Conservation (phyloP, 2,329 filamentous ascomycete genomes). For the Cladosporium sp. region DNA sequence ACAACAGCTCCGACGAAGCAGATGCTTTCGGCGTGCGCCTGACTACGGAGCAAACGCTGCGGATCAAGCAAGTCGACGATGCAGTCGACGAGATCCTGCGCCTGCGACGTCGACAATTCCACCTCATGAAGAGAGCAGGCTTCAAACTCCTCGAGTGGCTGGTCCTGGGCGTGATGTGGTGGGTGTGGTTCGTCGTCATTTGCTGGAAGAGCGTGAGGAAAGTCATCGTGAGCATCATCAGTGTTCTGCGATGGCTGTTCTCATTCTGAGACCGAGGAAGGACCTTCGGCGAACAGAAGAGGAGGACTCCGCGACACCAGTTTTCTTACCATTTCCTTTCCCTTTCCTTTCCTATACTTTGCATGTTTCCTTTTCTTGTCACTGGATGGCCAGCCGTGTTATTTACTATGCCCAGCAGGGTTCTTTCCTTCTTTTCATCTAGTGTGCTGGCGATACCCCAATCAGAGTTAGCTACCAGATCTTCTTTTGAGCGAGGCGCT, state of each 20-base stretch:
- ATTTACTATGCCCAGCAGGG: background rate
- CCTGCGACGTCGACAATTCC: constrained; percentile 70
- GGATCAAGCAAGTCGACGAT: constrained; percentile 78
- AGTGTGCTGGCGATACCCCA: background rate
- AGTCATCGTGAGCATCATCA: background rate
- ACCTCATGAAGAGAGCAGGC: constrained; percentile 72
- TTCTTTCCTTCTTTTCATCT: background rate
- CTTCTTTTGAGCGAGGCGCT: background rate
- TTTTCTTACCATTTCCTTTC: background rate
- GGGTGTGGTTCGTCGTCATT: constrained; percentile 89
- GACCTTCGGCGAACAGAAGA: background rate
- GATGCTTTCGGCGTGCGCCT: constrained; percentile 77
- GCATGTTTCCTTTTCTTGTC: background rate
- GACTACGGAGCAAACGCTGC: constrained; percentile 72
- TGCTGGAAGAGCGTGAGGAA: constrained; percentile 13
- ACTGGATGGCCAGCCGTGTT: background rate
- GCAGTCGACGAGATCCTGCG: constrained; percentile 68
- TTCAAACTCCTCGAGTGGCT: constrained; percentile 87
- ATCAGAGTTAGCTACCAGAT: background rate
- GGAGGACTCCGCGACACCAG: background rate
- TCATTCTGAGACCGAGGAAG: background rate
- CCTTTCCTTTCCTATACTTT: background rate
- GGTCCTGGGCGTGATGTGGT: constrained; percentile 89
- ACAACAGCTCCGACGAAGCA: constrained; percentile 71
- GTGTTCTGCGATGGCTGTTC: constrained; percentile 10